A percentile compares a stretch with the other conserved stretches of the same genome.
Evolutionary conservation across 768 basidiomycete species (phyloP).

Genomic region (Russula virescens): DNA sequence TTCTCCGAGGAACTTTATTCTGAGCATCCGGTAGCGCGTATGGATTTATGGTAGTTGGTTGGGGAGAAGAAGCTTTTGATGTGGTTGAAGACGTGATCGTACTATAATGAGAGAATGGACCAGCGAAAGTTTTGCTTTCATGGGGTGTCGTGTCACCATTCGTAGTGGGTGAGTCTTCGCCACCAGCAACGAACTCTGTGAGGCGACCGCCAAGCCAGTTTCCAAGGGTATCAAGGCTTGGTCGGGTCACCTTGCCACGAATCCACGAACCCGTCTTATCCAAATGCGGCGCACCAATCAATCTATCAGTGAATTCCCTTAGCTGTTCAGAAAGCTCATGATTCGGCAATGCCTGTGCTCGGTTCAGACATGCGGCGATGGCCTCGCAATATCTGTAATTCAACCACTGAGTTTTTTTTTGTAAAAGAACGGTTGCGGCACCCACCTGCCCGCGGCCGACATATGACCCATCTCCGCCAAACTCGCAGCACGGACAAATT

Average conservation of each 20-base stretch:
- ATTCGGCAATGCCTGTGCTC: slow-evolving; percentile 63
- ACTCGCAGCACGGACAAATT: slow-evolving; percentile 66
- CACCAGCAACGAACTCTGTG: slow-evolving; percentile 91
- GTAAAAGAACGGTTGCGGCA: slow-evolving; percentile 11
- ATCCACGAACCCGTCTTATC: slow-evolving; percentile 87
- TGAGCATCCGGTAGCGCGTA: slow-evolving; percentile 30
- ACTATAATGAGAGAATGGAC: slow-evolving; percentile 91
- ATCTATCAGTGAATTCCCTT: slow-evolving; percentile 71
- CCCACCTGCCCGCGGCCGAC: slow-evolving; percentile 67
- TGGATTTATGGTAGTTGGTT: slow-evolving; percentile 39
- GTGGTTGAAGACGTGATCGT: slow-evolving; percentile 84
- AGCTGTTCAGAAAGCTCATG: slow-evolving; percentile 64
- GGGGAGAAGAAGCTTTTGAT: slow-evolving; percentile 71
- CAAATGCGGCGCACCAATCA: slow-evolving; percentile 62
- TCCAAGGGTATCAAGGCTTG: slow-evolving; percentile 86
- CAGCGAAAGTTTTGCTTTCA: slow-evolving; percentile 44
- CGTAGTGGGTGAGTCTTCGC: slow-evolving; percentile 39
- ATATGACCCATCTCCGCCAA: slow-evolving; percentile 82
- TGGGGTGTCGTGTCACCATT: slow-evolving; percentile 32
- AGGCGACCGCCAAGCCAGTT: slow-evolving; percentile 90
- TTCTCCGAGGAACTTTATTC: slow-evolving; percentile 45
- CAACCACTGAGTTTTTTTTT: slow-evolving; percentile 4
- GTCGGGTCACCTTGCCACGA: slow-evolving; percentile 77
- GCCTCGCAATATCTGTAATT: slow-evolving; percentile 89
- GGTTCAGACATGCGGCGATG: slow-evolving; percentile 59